Conservation (phyloP, 2,329 filamentous ascomycete genomes). For the Elsinoe ampelina region DNA sequence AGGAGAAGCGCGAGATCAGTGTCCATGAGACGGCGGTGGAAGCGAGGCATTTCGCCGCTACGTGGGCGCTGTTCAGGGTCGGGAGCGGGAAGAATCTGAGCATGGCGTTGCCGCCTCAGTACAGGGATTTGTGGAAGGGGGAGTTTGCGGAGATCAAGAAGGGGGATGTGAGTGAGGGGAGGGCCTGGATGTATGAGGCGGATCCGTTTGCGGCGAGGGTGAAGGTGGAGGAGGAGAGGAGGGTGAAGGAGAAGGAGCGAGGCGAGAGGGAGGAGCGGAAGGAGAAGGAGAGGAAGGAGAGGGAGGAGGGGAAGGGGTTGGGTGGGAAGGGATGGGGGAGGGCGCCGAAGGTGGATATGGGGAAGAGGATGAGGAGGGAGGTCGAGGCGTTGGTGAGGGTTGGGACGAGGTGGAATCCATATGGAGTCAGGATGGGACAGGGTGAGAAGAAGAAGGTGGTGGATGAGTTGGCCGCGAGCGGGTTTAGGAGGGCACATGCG, state of each 20-base stretch:
- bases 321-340: conserved; percentile 62
- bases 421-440: conserved; percentile 56
- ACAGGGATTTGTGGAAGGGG: conserved; percentile 81
- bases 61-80: conserved; percentile 82
- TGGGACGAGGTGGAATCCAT: conserved; percentile 78
- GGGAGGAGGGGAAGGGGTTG: conserved; percentile 42
- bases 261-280: conserved; percentile 54
- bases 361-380: conserved; percentile 64
- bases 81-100: conserved; percentile 95
- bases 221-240: conserved; percentile 70
- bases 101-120: conserved; percentile 84
- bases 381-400: conserved; percentile 71
- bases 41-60: conserved; percentile 85
- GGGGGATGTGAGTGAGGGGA: conserved; percentile 65
- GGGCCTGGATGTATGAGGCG: conserved; percentile 85
- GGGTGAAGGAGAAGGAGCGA: conserved; percentile 67
- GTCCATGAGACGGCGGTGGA: conserved; percentile 73
- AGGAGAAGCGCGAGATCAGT: conserved; percentile 59
- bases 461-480: conserved; percentile 66
- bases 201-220: conserved; percentile 79
- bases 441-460: conserved; percentile 51
- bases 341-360: conserved; percentile 89
- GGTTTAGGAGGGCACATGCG: conserved; percentile 81
- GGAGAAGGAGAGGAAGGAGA: conserved; percentile 50
- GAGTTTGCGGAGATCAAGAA: conserved; percentile 76